Conservation (phyloP, 1,284 basidiomycete genomes). For the Trichosporon sp. region DNA sequence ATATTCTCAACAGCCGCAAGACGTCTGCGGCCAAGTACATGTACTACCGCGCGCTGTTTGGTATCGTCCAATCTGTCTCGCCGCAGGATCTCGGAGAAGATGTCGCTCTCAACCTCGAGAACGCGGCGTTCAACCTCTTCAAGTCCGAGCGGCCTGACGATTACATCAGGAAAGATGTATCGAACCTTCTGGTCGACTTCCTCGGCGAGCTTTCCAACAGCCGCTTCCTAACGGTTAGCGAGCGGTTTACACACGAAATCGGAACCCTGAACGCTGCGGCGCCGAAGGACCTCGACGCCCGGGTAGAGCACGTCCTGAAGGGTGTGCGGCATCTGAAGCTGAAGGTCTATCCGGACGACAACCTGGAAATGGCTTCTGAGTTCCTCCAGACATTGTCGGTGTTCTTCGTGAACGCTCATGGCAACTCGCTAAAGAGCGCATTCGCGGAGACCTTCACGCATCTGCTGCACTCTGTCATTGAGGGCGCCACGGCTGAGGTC, state of each 20-base stretch:
- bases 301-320: conserved; percentile 77
- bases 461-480: conserved; percentile 84
- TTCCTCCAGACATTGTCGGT: conserved; percentile 82
- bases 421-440: conserved; percentile 76
- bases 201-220: conserved; percentile 78
- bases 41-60: conserved; percentile 80
- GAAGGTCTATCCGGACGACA: conserved; percentile 91
- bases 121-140: conserved; percentile 84
- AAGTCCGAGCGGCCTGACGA: conserved; percentile 66
- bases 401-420: conserved; percentile 82
- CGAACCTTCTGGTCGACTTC: conserved; percentile 77
- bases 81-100: conserved; percentile 76
- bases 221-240: conserved; percentile 83
- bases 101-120: conserved; percentile 75
- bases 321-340: conserved; percentile 78
- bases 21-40: conserved; percentile 79
- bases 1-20: conserved; percentile 71
- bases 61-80: conserved; percentile 70
- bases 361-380: conserved; percentile 90
- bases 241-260: conserved; percentile 80
- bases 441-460: conserved; percentile 82
- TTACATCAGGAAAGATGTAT: conserved; percentile 72
- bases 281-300: conserved; percentile 74
- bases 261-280: conserved; percentile 71
- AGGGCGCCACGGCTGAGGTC: conserved; percentile 94